phyloP scores from a whole-genome alignment of 768 basidiomycete species.

The Mycena galopus region DNA sequence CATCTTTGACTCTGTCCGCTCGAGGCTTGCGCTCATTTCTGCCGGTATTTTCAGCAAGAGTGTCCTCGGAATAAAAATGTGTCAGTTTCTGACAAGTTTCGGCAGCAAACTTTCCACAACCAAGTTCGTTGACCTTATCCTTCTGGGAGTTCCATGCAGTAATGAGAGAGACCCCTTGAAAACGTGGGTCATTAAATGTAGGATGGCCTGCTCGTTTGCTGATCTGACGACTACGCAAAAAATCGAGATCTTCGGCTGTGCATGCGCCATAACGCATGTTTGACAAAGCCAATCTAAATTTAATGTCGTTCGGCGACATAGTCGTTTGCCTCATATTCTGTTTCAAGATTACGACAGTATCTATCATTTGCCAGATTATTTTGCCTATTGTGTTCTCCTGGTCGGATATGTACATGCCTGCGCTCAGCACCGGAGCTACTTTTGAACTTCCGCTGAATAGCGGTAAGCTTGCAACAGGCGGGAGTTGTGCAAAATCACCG shows the following conservation, averaged over 20 bases:
- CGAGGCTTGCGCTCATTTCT: background rate
- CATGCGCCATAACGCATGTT: background rate
- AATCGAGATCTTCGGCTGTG: background rate
- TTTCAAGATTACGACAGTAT: background rate
- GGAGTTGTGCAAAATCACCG: constrained; percentile 3
- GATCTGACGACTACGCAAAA: background rate
- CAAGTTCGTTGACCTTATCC: background rate
- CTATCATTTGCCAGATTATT: too few species aligned
- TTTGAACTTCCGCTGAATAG: too few species aligned
- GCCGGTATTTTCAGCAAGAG: background rate
- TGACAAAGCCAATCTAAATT: background rate
- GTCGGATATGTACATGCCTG: too few species aligned
- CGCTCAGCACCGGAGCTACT: too few species aligned
- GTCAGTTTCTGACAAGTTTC: background rate
- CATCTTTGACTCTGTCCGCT: background rate
- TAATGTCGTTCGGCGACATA: background rate
- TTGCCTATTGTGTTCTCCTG: too few species aligned
- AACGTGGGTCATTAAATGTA: background rate
- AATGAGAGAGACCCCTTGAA: background rate
- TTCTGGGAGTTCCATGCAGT: background rate
- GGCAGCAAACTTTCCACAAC: background rate
- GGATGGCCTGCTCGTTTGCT: background rate
- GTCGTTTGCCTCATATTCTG: background rate
- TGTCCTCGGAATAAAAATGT: background rate
- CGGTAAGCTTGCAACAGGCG: too few species aligned